Conservation (phyloP, 2,329 filamentous ascomycete species). For the Ambrosiella beaveri region DNA sequence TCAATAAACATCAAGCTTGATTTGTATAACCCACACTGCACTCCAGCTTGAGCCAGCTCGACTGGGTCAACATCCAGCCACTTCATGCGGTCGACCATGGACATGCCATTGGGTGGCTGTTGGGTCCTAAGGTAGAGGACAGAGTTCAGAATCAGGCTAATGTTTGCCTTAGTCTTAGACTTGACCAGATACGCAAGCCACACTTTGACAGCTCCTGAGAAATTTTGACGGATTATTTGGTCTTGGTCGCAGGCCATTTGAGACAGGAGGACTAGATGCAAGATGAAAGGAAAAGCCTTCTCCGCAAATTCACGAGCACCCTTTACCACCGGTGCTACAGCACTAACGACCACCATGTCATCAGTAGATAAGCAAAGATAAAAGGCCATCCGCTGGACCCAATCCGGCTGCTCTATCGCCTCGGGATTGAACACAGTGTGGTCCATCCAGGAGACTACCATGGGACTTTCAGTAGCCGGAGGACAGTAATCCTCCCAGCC, state of each 20-base stretch:
- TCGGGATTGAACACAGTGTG: constrained; percentile 20
- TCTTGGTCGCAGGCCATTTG: constrained; percentile 42
- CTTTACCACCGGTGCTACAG: constrained; percentile 48
- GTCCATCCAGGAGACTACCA: constrained; percentile 5
- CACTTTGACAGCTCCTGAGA: constrained; percentile 48
- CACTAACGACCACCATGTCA: constrained; percentile 42
- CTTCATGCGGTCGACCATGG: constrained; percentile 56
- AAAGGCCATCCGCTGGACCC: constrained; percentile 42
- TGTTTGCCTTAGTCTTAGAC: constrained; percentile 61
- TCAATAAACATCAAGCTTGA: constrained; percentile 74
- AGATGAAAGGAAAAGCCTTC: constrained; percentile 61
- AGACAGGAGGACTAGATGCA: constrained; percentile 62
- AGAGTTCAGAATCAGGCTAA: constrained; percentile 67
- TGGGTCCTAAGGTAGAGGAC: constrained; percentile 82
- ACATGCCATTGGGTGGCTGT: constrained; percentile 53
- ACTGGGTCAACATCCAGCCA: constrained; percentile 79
- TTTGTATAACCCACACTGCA: constrained; percentile 68
- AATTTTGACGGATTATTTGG: constrained; percentile 36
- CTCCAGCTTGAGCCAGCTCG: constrained; percentile 52
- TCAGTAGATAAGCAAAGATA: constrained; percentile 11
- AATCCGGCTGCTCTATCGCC: constrained; percentile 31
- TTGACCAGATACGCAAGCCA: constrained; percentile 55
- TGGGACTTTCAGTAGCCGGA: constrained; percentile 32
- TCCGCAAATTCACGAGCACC: constrained; percentile 53
- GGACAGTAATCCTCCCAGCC: constrained; percentile 38